Evolutionary conservation across 225 moss, liverwort and hornwort species (phyloP).

Genomic region (Antitrichia curtipendula): DNA sequence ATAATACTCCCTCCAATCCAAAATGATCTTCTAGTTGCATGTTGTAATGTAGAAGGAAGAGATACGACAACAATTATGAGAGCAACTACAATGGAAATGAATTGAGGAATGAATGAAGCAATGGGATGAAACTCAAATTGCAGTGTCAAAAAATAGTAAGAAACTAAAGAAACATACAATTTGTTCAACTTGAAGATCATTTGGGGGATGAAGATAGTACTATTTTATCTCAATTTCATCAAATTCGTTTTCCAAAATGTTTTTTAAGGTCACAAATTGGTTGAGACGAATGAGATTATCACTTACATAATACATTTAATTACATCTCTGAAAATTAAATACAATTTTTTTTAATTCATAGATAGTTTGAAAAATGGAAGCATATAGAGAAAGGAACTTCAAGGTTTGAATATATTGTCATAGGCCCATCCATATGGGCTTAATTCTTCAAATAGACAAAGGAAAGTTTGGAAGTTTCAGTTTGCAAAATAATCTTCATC

Average conservation of each 20-base stretch:
- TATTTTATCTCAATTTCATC: neutral
- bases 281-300: neutral
- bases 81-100: too few species aligned
- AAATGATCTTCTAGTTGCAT: too few species aligned
- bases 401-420: neutral
- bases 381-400: neutral
- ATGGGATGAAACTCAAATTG: too few species aligned
- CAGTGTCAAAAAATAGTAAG: too few species aligned
- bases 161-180: too few species aligned
- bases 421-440: rapidly evolving
- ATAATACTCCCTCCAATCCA: too few species aligned
- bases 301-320: neutral
- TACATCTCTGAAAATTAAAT: neutral
- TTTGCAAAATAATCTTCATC: neutral
- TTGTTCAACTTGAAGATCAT: too few species aligned
- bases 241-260: neutral
- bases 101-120: too few species aligned
- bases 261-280: neutral
- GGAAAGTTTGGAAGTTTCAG: neutral
- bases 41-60: too few species aligned
- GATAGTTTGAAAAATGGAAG: neutral
- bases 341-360: neutral
- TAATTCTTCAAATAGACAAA: neutral
- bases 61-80: too few species aligned
- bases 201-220: neutral